Base-by-base conservation (phyloP, 2,329 filamentous ascomycete genomes). In the Aspergillus unguis region DNA sequence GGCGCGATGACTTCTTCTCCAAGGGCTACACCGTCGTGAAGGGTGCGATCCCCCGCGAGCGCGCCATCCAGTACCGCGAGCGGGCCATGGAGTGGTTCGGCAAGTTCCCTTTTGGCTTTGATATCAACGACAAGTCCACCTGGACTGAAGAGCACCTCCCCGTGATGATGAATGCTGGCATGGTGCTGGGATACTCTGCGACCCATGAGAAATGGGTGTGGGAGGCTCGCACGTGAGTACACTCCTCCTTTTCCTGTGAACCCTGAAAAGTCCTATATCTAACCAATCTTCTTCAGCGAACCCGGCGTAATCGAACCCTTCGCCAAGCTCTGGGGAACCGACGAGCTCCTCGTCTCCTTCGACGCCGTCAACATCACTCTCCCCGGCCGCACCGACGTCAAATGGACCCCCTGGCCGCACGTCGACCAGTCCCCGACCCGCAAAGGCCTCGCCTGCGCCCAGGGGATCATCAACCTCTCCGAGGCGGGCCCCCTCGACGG, bases 141-240 rank as follows among this genome's bases (percentile, higher is more conserved):
- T 77, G 73, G 72, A 72, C 64, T 3, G 59, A 65, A 10, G 70
- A 75, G 4, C 65, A 76, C 50, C 64, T 78, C 1, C 75, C 76
- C 1, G 60, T 71, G 69, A 51, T 51, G 45, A 50, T 53, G 49
- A 55, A 55, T 33, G 53, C 41, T 11, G 53, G 53, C 9, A 77
- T 76, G 73, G 77, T 75, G 59, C 44, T 53, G 6, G 37, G 50
- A 32, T 75, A 75, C 50, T 61, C 59, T 5, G 65, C 66, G 2
- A 60, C 67, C 3, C 73, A 76, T 40, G 74, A 77, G 58, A 71
- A 74, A 56, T 71, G 71, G 54, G 65, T 71, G 2, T 77, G 74
- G 75, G 74, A 76, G 26, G 71, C 71, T 2, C 61, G 70, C 31
- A 69, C 59, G 57, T 56, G 55, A 48, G 56, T 29, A 17, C 17